A percentile compares a stretch with the other conserved stretches of the same genome.
These are phyloP conservation scores for Prunus davidiana DNA, from an alignment of 306 rosid genomes.

Conservation along the genomic window DNA sequence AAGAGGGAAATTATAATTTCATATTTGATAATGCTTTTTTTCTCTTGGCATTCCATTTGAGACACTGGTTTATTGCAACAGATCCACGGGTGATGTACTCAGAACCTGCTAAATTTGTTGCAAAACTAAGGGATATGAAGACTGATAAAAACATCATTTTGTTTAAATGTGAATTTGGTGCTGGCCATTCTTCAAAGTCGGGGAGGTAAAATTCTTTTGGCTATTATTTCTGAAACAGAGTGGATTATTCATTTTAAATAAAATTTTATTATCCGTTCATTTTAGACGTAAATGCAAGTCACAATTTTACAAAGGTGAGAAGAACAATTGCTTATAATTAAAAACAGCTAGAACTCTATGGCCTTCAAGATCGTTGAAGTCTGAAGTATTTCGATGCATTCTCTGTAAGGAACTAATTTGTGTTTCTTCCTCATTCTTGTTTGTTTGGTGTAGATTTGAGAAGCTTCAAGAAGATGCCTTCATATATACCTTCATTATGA, in stretches of 20 bases:
- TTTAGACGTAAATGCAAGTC: too few species aligned
- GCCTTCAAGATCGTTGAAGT: neutral
- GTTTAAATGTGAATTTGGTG: constrained; percentile 92
- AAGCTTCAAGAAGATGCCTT: constrained; percentile 86
- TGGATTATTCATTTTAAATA: too few species aligned
- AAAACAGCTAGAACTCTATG: neutral
- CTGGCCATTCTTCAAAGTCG: constrained; percentile 90
- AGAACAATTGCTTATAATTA: neutral
- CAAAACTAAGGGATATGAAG: constrained; percentile 81
- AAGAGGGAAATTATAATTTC: constrained; percentile 9
- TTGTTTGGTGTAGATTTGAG: constrained; percentile 61
- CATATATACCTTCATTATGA: constrained; percentile 52
- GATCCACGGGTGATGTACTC: constrained; percentile 93
- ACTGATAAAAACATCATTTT: constrained; percentile 65
- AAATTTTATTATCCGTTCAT: too few species aligned
- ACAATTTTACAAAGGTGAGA: too few species aligned
- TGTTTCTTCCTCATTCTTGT: neutral
- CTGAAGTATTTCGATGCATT: neutral
- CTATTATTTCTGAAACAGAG: neutral
- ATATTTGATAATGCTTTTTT: neutral
- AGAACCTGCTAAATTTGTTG: constrained; percentile 89
- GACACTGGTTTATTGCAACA: constrained; percentile 32
- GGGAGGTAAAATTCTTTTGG: constrained; percentile 62
- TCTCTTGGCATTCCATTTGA: constrained; percentile 15
- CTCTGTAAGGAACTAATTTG: constrained; percentile 2